Evolutionary conservation across 768 basidiomycete genomes (phyloP).

Genomic region (Phaeotremella skinneri): DNA sequence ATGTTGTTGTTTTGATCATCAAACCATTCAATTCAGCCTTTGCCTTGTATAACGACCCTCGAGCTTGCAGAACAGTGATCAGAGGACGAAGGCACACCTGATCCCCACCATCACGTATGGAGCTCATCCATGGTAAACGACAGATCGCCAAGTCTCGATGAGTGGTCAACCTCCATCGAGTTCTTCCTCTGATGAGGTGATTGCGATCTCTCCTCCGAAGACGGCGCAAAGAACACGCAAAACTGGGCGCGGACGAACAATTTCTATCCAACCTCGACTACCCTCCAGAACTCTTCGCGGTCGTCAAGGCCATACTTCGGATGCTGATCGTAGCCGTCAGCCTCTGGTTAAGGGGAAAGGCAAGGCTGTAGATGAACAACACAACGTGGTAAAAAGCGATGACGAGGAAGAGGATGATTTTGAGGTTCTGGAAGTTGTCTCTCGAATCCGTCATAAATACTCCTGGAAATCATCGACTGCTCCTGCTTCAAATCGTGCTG

Average conservation of each 20-base stretch:
- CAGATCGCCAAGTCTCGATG: background rate
- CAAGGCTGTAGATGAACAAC: background rate
- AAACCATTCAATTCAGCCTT: no score
- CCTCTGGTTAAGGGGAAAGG: background rate
- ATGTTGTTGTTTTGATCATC: no score
- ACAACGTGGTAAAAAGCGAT: background rate
- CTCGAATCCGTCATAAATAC: background rate
- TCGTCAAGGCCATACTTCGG: no score
- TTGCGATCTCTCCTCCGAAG: background rate
- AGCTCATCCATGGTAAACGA: no score
- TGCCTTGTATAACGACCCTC: no score
- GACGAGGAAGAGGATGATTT: background rate
- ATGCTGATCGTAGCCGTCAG: no score
- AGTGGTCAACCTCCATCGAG: background rate
- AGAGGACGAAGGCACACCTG: no score
- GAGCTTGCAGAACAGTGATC: no score
- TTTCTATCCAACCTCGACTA: no score
- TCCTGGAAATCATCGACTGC: background rate
- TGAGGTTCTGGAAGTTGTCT: background rate
- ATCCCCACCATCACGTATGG: no score
- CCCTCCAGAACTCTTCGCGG: no score
- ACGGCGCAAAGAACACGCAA: background rate
- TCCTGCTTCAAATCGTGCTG: background rate
- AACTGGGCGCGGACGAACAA: background rate
- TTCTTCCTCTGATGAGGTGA: background rate